Evolutionary conservation across 192 early-diverging fungal species (phyloP).

Genomic region (Backusella tuberculispora): DNA sequence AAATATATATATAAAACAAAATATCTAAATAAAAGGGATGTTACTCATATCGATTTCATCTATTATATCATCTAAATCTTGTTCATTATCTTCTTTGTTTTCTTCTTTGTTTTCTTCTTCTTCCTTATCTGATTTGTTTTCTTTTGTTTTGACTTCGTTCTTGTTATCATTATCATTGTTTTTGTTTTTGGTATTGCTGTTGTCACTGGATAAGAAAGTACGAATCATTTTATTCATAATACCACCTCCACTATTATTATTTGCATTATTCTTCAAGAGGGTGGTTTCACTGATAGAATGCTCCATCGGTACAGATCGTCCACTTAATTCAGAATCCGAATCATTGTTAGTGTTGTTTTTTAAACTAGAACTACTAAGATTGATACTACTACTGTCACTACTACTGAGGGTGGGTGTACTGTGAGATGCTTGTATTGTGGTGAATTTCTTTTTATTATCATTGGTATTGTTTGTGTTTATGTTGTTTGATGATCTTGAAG

Average conservation of each 20-base stretch:
- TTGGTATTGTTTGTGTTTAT: background rate
- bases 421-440: background rate
- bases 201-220: conserved; percentile 21
- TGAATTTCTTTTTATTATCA: background rate
- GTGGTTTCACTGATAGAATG: background rate
- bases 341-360: background rate
- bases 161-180: no score
- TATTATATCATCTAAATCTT: conserved; percentile 21
- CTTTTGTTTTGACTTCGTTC: background rate
- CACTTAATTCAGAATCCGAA: background rate
- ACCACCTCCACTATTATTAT: background rate
- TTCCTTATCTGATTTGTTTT: background rate
- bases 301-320: background rate
- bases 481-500: conserved; percentile 6
- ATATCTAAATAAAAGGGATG: conserved; percentile 28
- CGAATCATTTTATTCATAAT: conserved; percentile 23
- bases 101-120: background rate
- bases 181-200: background rate
- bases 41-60: conserved; percentile 32
- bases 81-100: conserved; percentile 8
- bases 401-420: background rate
- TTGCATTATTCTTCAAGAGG: no score
- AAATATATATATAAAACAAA: background rate
- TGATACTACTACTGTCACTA: no score
- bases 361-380: no score